Base-by-base conservation (phyloP, 257 asterid species). In the Osmanthus fragrans region DNA sequence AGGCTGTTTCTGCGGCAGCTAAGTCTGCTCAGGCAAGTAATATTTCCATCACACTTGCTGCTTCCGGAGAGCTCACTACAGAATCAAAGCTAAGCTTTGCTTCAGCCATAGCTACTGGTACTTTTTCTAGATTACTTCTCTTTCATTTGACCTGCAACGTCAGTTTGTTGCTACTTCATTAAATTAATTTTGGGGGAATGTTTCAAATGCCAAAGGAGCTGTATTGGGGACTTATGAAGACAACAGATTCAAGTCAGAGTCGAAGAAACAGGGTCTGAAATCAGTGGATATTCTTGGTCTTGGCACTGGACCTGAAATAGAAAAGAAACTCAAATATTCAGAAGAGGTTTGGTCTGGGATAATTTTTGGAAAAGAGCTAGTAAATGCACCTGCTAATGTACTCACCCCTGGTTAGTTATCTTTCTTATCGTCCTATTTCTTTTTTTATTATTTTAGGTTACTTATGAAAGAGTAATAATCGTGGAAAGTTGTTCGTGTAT, bases 311-410 rank as follows among this genome's bases (percentile, higher is more conserved):
- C 91, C 94, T 76, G 97, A 91, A 82, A 85, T 96, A 25, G 98
- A 90, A 84, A 91, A 90, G 89, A 92, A 88, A 77, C 91, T 96
- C 73, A 92, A 93, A 69, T 85, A 90, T 82, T 97, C 97, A 15
- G 89, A 88, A 76, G 80, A 84, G 88, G 91, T 93, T 81, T 86
- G 92, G 77, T 86, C 93, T 0, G 99, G 96, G 60, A 90, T 96
- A 78, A 93, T 93, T 73, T 80, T 96, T 37, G 96, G 97, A 27
- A 93, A 83, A 84, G 94, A 93, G 86, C 98, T 96, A 71, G 98
- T 92, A 32, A 93, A 96, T 84, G 97, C 99, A 69, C 99, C 98
- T 7, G 97, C 99, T 68, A 96, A 96, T 78, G 97, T 96, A 73
- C 94, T 96, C 82, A 96, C 97, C 15, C 99, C 99, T 79, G 99